phyloP scores from a whole-genome alignment of 2,329 filamentous ascomycete genomes.

The Balansia obtecta region DNA sequence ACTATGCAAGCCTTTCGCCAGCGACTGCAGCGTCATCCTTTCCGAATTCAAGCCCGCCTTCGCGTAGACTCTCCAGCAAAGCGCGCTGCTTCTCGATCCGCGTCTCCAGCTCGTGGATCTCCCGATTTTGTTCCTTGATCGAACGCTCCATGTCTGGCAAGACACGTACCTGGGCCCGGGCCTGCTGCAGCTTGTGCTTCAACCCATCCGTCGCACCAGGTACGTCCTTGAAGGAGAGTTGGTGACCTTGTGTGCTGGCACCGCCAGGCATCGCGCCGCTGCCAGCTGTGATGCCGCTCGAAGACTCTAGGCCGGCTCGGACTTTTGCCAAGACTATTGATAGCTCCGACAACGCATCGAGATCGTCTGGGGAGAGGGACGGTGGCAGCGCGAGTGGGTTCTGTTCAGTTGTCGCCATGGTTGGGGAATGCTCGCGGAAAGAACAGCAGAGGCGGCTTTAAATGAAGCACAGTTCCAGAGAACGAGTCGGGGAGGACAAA shows the following conservation, averaged over 20 bases:
- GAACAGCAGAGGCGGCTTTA: not conserved
- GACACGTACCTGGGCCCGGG: slow-evolving; percentile 50
- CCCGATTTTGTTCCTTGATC: slow-evolving; percentile 55
- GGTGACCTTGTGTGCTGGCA: slow-evolving; percentile 21
- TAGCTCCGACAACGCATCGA: slow-evolving; percentile 77
- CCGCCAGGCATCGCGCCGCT: slow-evolving; percentile 25
- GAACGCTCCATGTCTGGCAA: slow-evolving; percentile 60
- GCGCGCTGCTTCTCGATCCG: slow-evolving; percentile 50
- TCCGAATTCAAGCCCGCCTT: slow-evolving; percentile 25
- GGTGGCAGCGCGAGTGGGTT: slow-evolving; percentile 41
- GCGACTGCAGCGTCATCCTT: slow-evolving; percentile 16
- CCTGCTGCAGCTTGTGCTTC: slow-evolving; percentile 73
- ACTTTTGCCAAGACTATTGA: slow-evolving; percentile 67
- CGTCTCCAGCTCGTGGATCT: slow-evolving; percentile 54
- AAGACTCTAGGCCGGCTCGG: slow-evolving; percentile 35
- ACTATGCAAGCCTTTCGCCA: slow-evolving; percentile 15
- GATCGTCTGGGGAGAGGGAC: slow-evolving; percentile 65
- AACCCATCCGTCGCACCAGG: slow-evolving; percentile 65
- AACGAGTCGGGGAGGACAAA: not conserved
- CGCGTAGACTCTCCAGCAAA: slow-evolving; percentile 41
- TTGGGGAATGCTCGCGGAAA: not conserved
- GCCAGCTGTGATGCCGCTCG: slow-evolving; percentile 25
- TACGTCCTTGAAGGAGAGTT: slow-evolving; percentile 56
- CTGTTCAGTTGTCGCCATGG: slow-evolving; percentile 19
- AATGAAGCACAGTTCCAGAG: not conserved